phyloP scores from a whole-genome alignment of 1,139 yeast species.

The Saccharomyces hybrid region DNA sequence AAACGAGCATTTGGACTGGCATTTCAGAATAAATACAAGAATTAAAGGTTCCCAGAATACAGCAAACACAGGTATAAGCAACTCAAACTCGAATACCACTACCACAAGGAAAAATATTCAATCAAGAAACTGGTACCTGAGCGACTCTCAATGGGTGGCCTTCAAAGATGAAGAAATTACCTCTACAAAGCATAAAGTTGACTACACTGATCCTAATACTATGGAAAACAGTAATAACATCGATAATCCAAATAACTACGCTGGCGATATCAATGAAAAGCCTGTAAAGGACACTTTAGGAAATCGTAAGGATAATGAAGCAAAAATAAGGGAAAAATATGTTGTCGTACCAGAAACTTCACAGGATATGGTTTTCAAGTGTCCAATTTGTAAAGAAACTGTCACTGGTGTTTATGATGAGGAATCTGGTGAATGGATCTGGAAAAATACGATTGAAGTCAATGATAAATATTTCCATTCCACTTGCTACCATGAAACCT shows the following conservation, averaged over 20 bases:
- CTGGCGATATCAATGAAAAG: constrained; percentile 10
- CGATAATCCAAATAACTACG: constrained; percentile 7
- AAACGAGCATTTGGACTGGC: constrained; percentile 84
- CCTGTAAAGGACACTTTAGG: not conserved
- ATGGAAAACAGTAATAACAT: not conserved
- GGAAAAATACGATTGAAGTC: constrained; percentile 69
- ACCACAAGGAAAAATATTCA: constrained; percentile 36
- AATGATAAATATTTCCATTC: constrained; percentile 77
- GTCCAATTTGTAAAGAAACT: constrained; percentile 83
- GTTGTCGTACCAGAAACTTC: constrained; percentile 69
- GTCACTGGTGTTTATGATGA: constrained; percentile 79
- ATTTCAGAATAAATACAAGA: constrained; percentile 82
- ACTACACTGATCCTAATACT: not conserved
- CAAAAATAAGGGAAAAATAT: constrained; percentile 26
- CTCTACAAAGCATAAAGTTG: constrained; percentile 25
- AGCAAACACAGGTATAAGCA: constrained; percentile 29
- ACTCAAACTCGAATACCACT: constrained; percentile 8
- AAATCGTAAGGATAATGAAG: constrained; percentile 4
- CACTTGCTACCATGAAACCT: constrained; percentile 71
- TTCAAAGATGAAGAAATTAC: constrained; percentile 59
- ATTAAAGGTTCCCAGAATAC: constrained; percentile 42
- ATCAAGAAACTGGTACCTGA: constrained; percentile 77
- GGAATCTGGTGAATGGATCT: constrained; percentile 90
- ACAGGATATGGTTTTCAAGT: constrained; percentile 58
- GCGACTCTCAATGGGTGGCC: constrained; percentile 63